Base-by-base conservation (phyloP, 345 rosid species). In the Bruguiera gymnorhiza region DNA sequence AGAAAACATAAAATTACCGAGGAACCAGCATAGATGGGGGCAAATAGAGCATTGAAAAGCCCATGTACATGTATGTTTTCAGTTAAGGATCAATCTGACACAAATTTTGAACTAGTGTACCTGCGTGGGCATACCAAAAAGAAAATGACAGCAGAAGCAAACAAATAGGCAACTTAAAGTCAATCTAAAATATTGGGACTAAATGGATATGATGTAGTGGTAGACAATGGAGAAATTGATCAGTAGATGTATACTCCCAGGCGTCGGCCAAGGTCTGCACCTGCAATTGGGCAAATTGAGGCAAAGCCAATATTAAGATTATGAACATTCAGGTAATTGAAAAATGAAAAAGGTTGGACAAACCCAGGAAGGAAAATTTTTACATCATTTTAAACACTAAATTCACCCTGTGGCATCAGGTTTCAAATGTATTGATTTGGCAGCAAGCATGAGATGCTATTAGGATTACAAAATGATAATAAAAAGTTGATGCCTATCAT, bases 171-270 rank as follows among this genome's bases (percentile, higher is more conserved):
- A 37, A 39, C 23, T 16, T 5, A 63, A 48, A 68, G 66, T 32
- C 24, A 71, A 61, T 27, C 50, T 57, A 57, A 31, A 55, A 16
- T 65, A 62, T 19, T 39, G 66, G 20, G 1, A 39, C 62, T 67
- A 59, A 50, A 68, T 70, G 96, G 92, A 89, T 87, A 89, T 95
- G 99, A 84, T 95, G 98, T 57, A 95, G 84, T 20, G 99, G 99
- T 77, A 95, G 89, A 80, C 97, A 87, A 77, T 95, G 88, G 73
- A 95, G 89, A 84, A 95, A 86, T 63, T 80, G 83, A 85, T 95
- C 99, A 18, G 81, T 52, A 29, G 98, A 90, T 72, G 94, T 77
- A 75, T 92, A 95, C 64, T 81, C 93, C 99, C 99, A 95, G 55
- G 99, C 91, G 75, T 87, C 92, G 31, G 88, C 73, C 83, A 95